These are phyloP conservation scores for Pythium brachiatum DNA, from an alignment of 352 stramenopile genomes.

Conservation along the genomic window DNA sequence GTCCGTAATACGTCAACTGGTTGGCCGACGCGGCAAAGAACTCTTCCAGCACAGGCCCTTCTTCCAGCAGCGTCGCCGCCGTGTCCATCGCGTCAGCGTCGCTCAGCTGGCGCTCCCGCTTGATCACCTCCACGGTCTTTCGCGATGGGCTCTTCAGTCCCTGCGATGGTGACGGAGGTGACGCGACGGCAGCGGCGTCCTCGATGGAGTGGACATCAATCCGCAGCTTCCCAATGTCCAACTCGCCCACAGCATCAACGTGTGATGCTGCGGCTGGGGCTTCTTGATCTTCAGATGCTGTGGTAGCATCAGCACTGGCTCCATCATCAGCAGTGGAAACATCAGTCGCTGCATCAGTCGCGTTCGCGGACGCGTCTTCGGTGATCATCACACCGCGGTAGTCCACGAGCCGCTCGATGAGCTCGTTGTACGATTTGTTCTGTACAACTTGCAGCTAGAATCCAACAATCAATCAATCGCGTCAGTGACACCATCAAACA, in stretches of 20 bases:
- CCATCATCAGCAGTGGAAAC: background rate
- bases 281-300: background rate
- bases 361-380: slow-evolving; percentile 27
- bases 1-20: slow-evolving; percentile 94
- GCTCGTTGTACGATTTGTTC: slow-evolving; percentile 97
- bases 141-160: slow-evolving; percentile 63
- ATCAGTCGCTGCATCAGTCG: background rate
- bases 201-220: slow-evolving; percentile 37
- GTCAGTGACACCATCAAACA: slow-evolving; percentile 2
- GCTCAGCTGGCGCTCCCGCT: slow-evolving; percentile 76
- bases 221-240: slow-evolving; percentile 24
- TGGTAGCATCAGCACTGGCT: background rate
- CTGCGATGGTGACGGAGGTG: slow-evolving; percentile 26
- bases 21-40: slow-evolving; percentile 91
- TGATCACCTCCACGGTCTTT: slow-evolving; percentile 66
- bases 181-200: slow-evolving; percentile 17
- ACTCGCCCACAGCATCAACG: background rate
- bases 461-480: background rate
- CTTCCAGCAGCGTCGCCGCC: slow-evolving; percentile 59
- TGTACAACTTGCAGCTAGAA: slow-evolving; percentile 69
- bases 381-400: slow-evolving; percentile 73
- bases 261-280: background rate
- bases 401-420: slow-evolving; percentile 94
- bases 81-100: slow-evolving; percentile 59
- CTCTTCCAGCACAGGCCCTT: slow-evolving; percentile 77